Percentiles rank a stretch among this genome's conserved stretches.
These are phyloP conservation scores for Haplosporangium gracile DNA, from an alignment of 192 early-diverging fungal species.

Conservation along the genomic window DNA sequence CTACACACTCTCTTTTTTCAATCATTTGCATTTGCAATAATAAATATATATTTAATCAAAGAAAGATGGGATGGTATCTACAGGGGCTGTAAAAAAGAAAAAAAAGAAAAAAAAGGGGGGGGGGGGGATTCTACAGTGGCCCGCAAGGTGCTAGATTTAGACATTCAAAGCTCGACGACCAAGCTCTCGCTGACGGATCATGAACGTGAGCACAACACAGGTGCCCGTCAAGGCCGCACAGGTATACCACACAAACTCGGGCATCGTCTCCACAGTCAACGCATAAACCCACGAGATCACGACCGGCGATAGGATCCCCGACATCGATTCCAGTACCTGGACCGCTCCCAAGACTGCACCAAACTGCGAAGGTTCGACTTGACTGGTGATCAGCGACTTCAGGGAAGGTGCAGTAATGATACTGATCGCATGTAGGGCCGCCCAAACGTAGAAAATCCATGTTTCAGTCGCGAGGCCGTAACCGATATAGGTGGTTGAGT, in stretches of 20 bases:
- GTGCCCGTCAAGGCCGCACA: conserved; percentile 44
- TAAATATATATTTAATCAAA: neutral
- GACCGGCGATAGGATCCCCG: conserved; percentile 58
- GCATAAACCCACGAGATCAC: conserved; percentile 61
- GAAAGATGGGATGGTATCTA: neutral
- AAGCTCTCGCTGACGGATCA: conserved; percentile 48
- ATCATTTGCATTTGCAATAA: too few relatives aligned
- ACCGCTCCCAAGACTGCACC: conserved; percentile 65
- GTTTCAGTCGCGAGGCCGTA: conserved; percentile 46
- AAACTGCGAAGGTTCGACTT: conserved; percentile 61
- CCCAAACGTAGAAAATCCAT: conserved; percentile 29
- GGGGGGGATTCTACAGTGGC: neutral
- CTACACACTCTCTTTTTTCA: too few relatives aligned
- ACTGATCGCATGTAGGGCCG: conserved; percentile 39
- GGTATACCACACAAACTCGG: conserved; percentile 59
- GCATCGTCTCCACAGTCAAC: conserved; percentile 45
- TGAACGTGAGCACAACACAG: conserved; percentile 52
- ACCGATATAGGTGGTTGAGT: conserved; percentile 32
- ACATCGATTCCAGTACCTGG: conserved; percentile 59
- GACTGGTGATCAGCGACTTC: conserved; percentile 57
- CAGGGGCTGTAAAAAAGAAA: neutral
- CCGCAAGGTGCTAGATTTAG: neutral
- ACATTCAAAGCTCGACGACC: neutral
- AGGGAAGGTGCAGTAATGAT: conserved; percentile 56
- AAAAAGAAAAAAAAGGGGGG: neutral